Evolutionary conservation across 148 eudicot species (phyloP).

Genomic region (Spergularia marina): DNA sequence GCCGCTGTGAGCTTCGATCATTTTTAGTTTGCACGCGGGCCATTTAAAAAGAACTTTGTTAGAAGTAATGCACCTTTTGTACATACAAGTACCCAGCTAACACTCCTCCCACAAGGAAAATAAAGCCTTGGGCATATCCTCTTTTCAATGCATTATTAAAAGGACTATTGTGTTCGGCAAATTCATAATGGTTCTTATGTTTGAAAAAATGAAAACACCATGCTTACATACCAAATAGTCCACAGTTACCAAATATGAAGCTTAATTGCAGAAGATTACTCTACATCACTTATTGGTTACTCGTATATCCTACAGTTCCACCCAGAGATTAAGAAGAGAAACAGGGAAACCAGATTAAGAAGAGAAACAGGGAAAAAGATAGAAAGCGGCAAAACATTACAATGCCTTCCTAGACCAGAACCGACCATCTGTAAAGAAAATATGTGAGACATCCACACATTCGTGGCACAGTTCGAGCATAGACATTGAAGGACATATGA

Average conservation of each 20-base stretch:
- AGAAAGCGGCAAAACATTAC: neutral
- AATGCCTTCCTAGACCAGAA: neutral
- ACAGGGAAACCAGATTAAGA: neutral
- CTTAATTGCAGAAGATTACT: neutral
- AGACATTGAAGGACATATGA: neutral
- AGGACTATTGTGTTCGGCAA: too few relatives aligned
- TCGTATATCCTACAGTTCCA: neutral
- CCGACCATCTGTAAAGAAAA: neutral
- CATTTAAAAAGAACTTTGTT: too few relatives aligned
- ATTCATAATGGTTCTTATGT: too few relatives aligned
- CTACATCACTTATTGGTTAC: neutral
- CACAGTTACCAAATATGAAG: neutral
- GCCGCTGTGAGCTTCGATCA: too few relatives aligned
- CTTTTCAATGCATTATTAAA: too few relatives aligned
- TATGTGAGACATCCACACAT: neutral
- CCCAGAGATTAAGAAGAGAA: neutral
- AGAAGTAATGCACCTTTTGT: too few relatives aligned
- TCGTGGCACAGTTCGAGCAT: neutral
- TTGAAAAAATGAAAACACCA: too few relatives aligned
- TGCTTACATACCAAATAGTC: too few relatives aligned
- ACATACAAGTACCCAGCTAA: too few relatives aligned
- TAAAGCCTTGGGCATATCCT: too few relatives aligned
- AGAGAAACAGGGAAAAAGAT: neutral
- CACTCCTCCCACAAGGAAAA: too few relatives aligned
- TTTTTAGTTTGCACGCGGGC: too few relatives aligned